Conservation (phyloP, 257 asterid species). For the Salvia splendens region DNA sequence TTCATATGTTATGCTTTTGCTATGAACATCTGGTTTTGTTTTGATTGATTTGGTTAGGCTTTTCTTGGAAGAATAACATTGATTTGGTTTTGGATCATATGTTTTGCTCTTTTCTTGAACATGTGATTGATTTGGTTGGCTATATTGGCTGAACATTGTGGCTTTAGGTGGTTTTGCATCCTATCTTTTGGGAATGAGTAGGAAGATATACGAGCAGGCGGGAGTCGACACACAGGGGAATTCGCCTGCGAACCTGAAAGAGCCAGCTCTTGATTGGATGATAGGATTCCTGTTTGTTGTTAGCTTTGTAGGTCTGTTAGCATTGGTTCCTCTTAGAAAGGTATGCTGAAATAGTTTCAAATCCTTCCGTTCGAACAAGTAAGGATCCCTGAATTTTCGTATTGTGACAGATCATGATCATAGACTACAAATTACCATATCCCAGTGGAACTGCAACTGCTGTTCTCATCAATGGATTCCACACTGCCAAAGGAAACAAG, state of each 20-base stretch:
- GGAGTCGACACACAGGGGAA: slow-evolving; percentile 66
- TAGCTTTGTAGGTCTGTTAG: slow-evolving; percentile 67
- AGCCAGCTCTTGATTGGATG: slow-evolving; percentile 71
- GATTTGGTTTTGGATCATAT: background rate
- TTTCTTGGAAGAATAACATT: background rate
- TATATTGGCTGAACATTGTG: slow-evolving; percentile 28
- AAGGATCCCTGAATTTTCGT: background rate
- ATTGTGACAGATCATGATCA: slow-evolving; percentile 56
- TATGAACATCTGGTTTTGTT: background rate
- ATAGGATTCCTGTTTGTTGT: slow-evolving; percentile 63
- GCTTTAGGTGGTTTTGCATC: slow-evolving; percentile 70
- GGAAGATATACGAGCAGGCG: slow-evolving; percentile 57
- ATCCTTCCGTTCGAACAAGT: background rate
- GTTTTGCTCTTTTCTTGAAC: background rate
- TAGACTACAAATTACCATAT: slow-evolving; percentile 57
- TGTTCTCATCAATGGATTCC: slow-evolving; percentile 77
- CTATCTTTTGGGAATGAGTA: slow-evolving; percentile 59
- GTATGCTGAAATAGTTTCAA: slow-evolving; percentile 29
- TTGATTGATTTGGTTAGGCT: background rate
- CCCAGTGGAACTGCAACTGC: slow-evolving; percentile 83
- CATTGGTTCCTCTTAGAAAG: slow-evolving; percentile 77
- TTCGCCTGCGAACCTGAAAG: slow-evolving; percentile 50
- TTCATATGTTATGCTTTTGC: background rate
- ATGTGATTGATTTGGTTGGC: background rate
- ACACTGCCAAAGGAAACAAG: slow-evolving; percentile 59